A percentile compares a stretch with the other conserved stretches of the same genome.
phyloP scores from a whole-genome alignment of 164 flowering plant species.

The Chimonanthus salicifolius region DNA sequence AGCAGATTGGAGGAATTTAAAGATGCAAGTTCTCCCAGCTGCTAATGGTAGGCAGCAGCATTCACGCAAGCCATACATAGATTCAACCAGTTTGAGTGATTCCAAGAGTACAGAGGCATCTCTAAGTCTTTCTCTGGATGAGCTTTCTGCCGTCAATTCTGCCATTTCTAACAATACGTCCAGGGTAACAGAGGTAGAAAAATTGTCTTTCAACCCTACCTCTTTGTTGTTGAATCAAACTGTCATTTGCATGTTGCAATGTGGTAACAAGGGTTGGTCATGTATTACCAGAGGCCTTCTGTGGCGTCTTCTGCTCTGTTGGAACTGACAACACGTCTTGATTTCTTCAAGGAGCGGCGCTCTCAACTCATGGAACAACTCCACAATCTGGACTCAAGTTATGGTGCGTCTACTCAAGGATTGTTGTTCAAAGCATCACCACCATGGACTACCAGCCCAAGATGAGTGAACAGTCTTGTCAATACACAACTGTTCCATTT shows the following conservation, averaged over 20 bases:
- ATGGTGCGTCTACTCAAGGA: conserved; percentile 65
- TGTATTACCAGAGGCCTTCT: conserved; percentile 44
- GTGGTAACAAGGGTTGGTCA: neutral
- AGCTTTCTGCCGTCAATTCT: conserved; percentile 65
- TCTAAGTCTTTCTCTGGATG: conserved; percentile 60
- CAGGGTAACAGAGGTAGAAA: conserved; percentile 48
- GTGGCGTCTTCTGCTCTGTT: conserved; percentile 75
- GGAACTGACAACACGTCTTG: conserved; percentile 89
- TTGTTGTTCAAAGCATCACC: conserved; percentile 62
- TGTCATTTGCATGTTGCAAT: neutral
- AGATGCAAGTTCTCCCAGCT: conserved; percentile 50
- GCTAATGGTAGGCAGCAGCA: conserved; percentile 48
- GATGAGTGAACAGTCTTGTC: conserved; percentile 6
- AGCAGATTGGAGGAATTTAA: conserved; percentile 58
- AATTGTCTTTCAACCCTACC: neutral
- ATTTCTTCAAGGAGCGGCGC: conserved; percentile 96
- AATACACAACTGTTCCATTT: conserved; percentile 4
- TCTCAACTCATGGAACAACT: conserved; percentile 98
- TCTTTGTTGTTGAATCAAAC: neutral
- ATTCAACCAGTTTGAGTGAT: conserved; percentile 51
- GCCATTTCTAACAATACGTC: conserved; percentile 58
- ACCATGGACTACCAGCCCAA: conserved; percentile 42
- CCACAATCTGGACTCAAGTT: conserved; percentile 78
- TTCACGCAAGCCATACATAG: conserved; percentile 54
- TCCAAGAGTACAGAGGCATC: conserved; percentile 75